Conservation (phyloP, 2,329 filamentous ascomycete species). For the Calonectria naviculata region DNA sequence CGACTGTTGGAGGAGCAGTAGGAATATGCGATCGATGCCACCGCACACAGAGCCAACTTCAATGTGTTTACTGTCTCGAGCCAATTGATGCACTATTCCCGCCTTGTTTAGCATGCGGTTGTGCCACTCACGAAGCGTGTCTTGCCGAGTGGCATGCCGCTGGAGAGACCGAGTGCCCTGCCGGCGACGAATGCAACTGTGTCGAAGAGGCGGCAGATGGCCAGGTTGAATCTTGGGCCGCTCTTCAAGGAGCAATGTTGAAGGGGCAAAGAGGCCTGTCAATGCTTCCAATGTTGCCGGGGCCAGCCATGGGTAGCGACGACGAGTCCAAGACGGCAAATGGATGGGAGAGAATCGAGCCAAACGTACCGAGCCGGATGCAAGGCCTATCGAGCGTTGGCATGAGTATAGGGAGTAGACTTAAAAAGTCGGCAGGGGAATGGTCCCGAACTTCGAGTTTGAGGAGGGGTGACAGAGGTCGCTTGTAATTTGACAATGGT, state of each 20-base stretch:
- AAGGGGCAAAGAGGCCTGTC: conserved; percentile 41
- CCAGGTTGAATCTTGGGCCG: conserved; percentile 71
- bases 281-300: conserved; percentile 44
- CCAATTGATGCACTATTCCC: conserved; percentile 70
- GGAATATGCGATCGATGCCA: conserved; percentile 65
- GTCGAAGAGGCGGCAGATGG: conserved; percentile 66
- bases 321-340: conserved; percentile 39
- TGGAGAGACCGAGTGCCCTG: conserved; percentile 68
- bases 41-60: conserved; percentile 65
- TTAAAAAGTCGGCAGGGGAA: conserved; percentile 60
- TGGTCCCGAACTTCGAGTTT: conserved; percentile 59
- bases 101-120: conserved; percentile 72
- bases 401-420: conserved; percentile 59
- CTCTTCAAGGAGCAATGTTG: conserved; percentile 52
- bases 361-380: conserved; percentile 35
- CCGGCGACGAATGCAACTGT: conserved; percentile 74
- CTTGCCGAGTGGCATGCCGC: conserved; percentile 68
- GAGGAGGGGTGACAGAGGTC: conserved; percentile 45
- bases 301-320: conserved; percentile 43
- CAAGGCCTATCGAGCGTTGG: conserved; percentile 49
- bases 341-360: conserved; percentile 44
- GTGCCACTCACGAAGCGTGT: conserved; percentile 69
- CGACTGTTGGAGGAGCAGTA: conserved; percentile 58
- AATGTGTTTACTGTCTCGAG: conserved; percentile 72
- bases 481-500: conserved; percentile 21